Base-by-base conservation (phyloP, 177 flowering plant genomes). In the Vitis hybrid region DNA sequence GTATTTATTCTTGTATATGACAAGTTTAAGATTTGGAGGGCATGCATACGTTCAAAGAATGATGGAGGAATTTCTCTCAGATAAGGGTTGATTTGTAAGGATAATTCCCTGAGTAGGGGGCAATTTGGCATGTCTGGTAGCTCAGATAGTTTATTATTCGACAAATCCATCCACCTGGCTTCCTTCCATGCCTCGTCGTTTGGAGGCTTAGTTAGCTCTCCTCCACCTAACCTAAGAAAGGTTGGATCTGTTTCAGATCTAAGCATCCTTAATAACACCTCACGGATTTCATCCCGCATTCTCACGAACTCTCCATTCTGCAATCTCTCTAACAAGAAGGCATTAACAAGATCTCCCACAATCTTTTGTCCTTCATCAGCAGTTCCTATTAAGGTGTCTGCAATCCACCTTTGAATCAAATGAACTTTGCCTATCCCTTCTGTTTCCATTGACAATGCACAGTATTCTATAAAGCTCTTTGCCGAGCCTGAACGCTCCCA, bases 31-130 rank as follows among this genome's bases (percentile, higher is more conserved):
- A 49, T 30, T 60, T 61, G 12, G 11, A 68, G 71, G 20, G 50
- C 65, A 27, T 51, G 61, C 55, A 67, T 57, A 11, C 46, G 30
- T 3, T 57, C 20, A 35, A 56, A 56, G 48, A 67, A 57, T n/a
- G 70, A 67, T 5, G 63, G 53, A 57, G 70, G 50, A 32, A 63
- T 32, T 15, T 12, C 14, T 46, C 65, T 63, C 65, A 63, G 18
- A 11, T 63, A 32, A 50, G 13, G 17, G 18, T 63, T 63, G 15
- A 20, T 35, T 46, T 63, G 65, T 17, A 63, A 50, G 50, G 14
- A 63, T 15, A 63, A n/a, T 14, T 49, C 18, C n/a, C 3, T 32
- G 14, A 63, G 65, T 4, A 0, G 7, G 17, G 65, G 17, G 20
- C 65, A 63, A 49, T n/a, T 32, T 3, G 65, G 65, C 6, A 1